A percentile compares a stretch with the other conserved stretches of the same genome.
These are phyloP conservation scores for Neolecta irregularis DNA, from an alignment of 1,139 yeast genomes.

Conservation along the genomic window DNA sequence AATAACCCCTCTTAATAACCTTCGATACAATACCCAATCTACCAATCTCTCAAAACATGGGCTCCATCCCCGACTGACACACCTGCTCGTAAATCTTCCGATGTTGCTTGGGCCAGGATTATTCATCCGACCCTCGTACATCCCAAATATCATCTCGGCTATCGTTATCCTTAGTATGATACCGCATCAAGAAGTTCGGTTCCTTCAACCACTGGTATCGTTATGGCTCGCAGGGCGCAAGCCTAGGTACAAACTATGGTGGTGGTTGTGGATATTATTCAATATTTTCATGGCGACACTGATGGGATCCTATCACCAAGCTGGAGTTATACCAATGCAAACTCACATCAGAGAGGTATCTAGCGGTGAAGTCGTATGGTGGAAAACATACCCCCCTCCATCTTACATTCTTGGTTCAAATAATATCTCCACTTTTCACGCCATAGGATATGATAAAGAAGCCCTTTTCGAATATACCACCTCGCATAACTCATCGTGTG, in stretches of 20 bases:
- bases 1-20: slow-evolving; percentile 62
- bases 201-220: slow-evolving; percentile 50
- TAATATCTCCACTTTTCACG: slow-evolving; percentile 1
- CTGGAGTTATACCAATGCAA: slow-evolving; percentile 67
- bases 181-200: slow-evolving; percentile 87
- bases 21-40: slow-evolving; percentile 47
- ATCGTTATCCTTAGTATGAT: slow-evolving; percentile 44
- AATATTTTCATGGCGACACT: slow-evolving; percentile 43
- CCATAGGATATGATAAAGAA: slow-evolving; percentile 1
- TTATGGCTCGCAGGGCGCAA: slow-evolving; percentile 14
- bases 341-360: slow-evolving; percentile 19
- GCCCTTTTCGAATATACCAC: background rate
- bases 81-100: slow-evolving; percentile 59
- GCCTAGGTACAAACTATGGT: slow-evolving; percentile 13
- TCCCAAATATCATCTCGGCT: slow-evolving; percentile 49
- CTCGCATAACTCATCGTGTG: background rate
- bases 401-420: slow-evolving; percentile 53
- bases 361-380: slow-evolving; percentile 48
- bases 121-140: slow-evolving; percentile 28
- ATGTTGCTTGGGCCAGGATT: slow-evolving; percentile 65
- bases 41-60: slow-evolving; percentile 66
- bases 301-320: slow-evolving; percentile 78
- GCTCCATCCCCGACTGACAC: slow-evolving; percentile 63
- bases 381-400: slow-evolving; percentile 93
- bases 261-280: slow-evolving; percentile 46